Percentiles rank a stretch among this genome's conserved stretches.
Evolutionary conservation across 2,329 filamentous ascomycete genomes (phyloP).

Genomic region (Aspergillus japonicus): DNA sequence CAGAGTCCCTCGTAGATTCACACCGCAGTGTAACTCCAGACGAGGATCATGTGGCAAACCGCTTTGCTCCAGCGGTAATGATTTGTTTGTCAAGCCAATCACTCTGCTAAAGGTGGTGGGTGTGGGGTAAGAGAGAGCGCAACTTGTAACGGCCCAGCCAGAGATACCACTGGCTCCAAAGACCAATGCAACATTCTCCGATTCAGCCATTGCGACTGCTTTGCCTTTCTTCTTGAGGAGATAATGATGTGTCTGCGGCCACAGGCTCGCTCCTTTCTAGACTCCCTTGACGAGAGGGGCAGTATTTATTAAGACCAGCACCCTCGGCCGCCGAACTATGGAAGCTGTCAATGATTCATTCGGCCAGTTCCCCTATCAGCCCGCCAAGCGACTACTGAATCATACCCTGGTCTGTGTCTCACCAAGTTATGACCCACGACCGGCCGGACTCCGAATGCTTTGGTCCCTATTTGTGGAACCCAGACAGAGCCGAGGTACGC

Average conservation of each 20-base stretch:
- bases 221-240: neutral
- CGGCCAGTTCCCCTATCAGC: too few relatives aligned
- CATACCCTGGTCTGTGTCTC: too few relatives aligned
- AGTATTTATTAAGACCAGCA: too few relatives aligned
- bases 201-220: conserved; percentile 5
- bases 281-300: too few relatives aligned
- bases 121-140: conserved; percentile 27
- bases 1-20: conserved; percentile 31
- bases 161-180: conserved; percentile 34
- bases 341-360: too few relatives aligned
- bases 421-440: too few relatives aligned
- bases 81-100: conserved; percentile 27
- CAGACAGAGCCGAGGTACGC: too few relatives aligned
- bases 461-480: too few relatives aligned
- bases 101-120: conserved; percentile 27
- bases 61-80: conserved; percentile 15
- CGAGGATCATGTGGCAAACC: conserved; percentile 20
- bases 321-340: too few relatives aligned
- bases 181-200: conserved; percentile 24
- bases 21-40: conserved; percentile 16
- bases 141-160: conserved; percentile 31
- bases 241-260: too few relatives aligned
- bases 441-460: too few relatives aligned
- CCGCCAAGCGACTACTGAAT: too few relatives aligned
- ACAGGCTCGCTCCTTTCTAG: neutral